Percentiles rank a stretch among this genome's conserved stretches.
Conservation (phyloP, 352 stramenopile genomes). For the Globisporangium spinosum region DNA sequence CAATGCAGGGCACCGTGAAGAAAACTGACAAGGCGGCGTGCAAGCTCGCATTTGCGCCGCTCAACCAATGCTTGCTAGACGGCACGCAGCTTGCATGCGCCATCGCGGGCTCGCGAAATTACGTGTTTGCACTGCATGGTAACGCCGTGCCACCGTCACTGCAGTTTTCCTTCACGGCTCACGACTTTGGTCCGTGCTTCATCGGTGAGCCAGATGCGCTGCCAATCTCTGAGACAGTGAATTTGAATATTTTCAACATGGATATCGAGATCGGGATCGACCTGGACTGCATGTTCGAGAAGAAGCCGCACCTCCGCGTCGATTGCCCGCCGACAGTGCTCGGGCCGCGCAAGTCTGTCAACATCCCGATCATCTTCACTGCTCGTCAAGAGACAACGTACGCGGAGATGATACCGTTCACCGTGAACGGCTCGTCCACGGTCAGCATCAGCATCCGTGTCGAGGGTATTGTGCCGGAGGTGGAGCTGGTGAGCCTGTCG, state of each 20-base stretch:
- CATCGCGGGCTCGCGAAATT: constrained; percentile 83
- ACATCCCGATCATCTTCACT: constrained; percentile 85
- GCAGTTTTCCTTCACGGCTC: constrained; percentile 86
- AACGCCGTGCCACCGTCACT: constrained; percentile 78
- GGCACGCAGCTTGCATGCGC: constrained; percentile 69
- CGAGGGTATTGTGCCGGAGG: constrained; percentile 67
- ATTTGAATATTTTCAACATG: constrained; percentile 85
- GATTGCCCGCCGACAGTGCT: constrained; percentile 82
- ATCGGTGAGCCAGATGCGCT: constrained; percentile 72
- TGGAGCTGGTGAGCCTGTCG: constrained; percentile 87
- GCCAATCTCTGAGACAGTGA: constrained; percentile 47
- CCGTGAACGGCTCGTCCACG: constrained; percentile 86
- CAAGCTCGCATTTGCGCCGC: constrained; percentile 69
- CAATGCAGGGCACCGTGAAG: constrained; percentile 80
- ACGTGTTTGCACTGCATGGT: constrained; percentile 73
- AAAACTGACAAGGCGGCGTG: constrained; percentile 85
- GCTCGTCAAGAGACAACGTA: constrained; percentile 82
- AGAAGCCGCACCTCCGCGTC: constrained; percentile 83
- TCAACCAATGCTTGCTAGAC: constrained; percentile 74
- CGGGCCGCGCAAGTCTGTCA: constrained; percentile 66
- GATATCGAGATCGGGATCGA: constrained; percentile 76
- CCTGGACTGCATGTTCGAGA: constrained; percentile 89
- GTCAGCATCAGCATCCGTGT: constrained; percentile 70
- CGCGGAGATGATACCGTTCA: constrained; percentile 86
- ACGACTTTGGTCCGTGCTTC: constrained; percentile 92